A percentile compares a stretch with the other conserved stretches of the same genome.
Evolutionary conservation across 768 basidiomycete genomes (phyloP).

Genomic region (Pleurotus pulmonarius): DNA sequence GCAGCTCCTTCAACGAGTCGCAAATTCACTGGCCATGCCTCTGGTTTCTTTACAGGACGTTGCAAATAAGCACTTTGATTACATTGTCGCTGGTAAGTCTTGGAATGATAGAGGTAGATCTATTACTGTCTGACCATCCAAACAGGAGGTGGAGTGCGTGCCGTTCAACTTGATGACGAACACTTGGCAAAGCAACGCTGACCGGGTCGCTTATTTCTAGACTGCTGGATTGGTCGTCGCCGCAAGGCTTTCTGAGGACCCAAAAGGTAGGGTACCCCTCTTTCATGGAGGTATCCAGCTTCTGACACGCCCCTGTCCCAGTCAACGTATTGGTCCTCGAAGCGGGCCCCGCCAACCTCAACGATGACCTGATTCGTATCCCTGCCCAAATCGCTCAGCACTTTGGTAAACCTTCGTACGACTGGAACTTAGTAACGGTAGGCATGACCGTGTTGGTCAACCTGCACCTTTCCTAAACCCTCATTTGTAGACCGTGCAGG

Average conservation of each 20-base stretch:
- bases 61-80: slow-evolving; percentile 10
- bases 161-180: background rate
- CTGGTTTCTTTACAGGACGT: background rate
- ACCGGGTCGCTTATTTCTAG: slow-evolving; percentile 8
- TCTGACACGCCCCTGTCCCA: background rate
- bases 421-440: slow-evolving; percentile 11
- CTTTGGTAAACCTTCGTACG: slow-evolving; percentile 16
- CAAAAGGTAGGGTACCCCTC: background rate
- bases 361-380: slow-evolving; percentile 11
- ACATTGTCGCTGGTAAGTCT: slow-evolving; percentile 12
- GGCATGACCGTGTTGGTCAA: background rate
- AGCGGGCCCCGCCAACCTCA: slow-evolving; percentile 12
- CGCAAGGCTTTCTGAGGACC: slow-evolving; percentile 13
- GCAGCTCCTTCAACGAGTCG: no score
- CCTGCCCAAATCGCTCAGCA: slow-evolving; percentile 10
- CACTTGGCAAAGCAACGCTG: background rate
- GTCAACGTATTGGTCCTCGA: slow-evolving; percentile 13
- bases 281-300: background rate
- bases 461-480: background rate
- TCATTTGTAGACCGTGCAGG: slow-evolving; percentile 11
- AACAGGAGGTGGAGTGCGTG: background rate
- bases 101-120: no score
- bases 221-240: slow-evolving; percentile 14
- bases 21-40: no score
- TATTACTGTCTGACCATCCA: no score